Base-by-base conservation (phyloP, 768 basidiomycete genomes). In the Tylopilus vinaceipallidus region DNA sequence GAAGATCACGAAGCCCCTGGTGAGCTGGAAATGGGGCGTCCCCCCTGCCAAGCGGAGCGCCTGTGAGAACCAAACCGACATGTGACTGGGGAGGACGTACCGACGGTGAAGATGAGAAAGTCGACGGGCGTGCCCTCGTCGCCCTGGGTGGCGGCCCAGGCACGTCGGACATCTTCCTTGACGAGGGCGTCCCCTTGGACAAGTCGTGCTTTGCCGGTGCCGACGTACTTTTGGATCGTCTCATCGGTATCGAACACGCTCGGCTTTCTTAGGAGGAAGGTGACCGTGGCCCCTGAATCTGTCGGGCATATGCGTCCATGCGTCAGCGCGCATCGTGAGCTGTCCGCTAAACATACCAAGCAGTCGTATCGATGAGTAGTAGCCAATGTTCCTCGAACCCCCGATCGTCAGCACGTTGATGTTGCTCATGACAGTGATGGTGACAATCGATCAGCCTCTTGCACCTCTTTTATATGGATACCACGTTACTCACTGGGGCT, bases 151-250 rank as follows among this genome's bases (percentile, higher is more conserved):
- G 75, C 71, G 5, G 71, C 60, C 83, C 84, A 86, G 3, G 73
- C 81, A 14, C 63, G 67, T 50, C 71, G 50, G 44, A 84, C 75
- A 53, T 86, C 81, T 1, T 69, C 72, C 47, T 72, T 62, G 30
- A 75, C 70, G 7, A 82, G 70, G 0, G 81, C 85, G 54, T 88
- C 84, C 6, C 86, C 86, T 52, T 80, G 72, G 10, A 84, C 58
- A 8, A 87, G 64, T 11, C 65, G 73, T 2, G 79, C 86, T 45
- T 73, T 74, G 5, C 82, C 83, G 0, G 71, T 58, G 40, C 71
- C 61, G 41, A 87, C 57, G 59, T 78, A 76, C 10, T 54, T 50
- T 55, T 86, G 78, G n/a, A 88, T 76, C 2, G 53, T 56, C 20
- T 70, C 67, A 54, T 88, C 79, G 7, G 66, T 53, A 37, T 84